These are phyloP conservation scores for Auriscalpium vulgare DNA, from an alignment of 768 basidiomycete species.

Conservation along the genomic window DNA sequence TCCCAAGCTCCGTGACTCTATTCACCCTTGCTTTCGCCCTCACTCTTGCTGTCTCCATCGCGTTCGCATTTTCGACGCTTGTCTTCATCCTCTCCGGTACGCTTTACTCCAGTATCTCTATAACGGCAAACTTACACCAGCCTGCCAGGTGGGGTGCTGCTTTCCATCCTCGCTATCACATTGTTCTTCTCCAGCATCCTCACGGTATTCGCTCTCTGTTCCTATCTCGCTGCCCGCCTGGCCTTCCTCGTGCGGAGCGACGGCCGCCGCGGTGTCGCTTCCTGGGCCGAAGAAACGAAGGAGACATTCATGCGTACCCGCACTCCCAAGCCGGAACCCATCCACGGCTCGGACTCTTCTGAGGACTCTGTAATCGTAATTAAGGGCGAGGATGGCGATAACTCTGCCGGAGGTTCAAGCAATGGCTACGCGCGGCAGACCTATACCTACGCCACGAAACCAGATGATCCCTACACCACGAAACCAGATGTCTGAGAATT, in stretches of 20 bases:
- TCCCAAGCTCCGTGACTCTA: background rate
- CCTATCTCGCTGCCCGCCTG: constrained; percentile 8
- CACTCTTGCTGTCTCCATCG: constrained; percentile 4
- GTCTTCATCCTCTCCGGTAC: constrained; percentile 7
- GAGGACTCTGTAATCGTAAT: background rate
- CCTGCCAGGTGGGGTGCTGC: constrained; percentile 5
- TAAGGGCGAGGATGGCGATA: background rate
- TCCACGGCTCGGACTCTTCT: background rate
- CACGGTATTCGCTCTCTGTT: background rate
- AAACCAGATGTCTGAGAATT: too few relatives aligned
- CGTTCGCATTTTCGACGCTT: constrained; percentile 7
- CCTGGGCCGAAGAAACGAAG: constrained; percentile 6
- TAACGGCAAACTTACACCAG: background rate
- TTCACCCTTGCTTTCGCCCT: constrained; percentile 5
- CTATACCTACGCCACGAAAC: too few relatives aligned
- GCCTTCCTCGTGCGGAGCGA: background rate
- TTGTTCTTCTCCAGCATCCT: constrained; percentile 9
- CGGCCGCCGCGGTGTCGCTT: constrained; percentile 5
- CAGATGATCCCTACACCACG: too few relatives aligned
- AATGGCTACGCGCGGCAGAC: too few relatives aligned
- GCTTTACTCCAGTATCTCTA: background rate
- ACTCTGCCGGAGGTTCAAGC: too few relatives aligned
- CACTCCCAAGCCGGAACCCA: background rate
- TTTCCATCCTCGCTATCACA: constrained; percentile 4
- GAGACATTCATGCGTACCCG: background rate